Conservation (phyloP, 2,329 filamentous ascomycete genomes). For the Fusarium veterinarium region DNA sequence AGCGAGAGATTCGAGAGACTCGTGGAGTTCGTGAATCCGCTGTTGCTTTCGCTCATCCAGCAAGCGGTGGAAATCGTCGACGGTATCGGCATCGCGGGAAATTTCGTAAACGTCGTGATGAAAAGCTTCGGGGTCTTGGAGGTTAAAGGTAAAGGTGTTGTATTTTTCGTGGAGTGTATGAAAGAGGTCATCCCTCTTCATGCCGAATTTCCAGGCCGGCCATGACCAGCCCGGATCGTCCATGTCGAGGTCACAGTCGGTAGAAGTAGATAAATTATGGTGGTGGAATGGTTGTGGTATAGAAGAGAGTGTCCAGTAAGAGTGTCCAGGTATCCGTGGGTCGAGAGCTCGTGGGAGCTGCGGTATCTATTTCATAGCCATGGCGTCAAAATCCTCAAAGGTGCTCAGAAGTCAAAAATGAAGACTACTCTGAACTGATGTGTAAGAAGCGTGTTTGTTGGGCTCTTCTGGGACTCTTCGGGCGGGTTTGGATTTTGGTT, state of each 20-base stretch:
- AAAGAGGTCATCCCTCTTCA: constrained; percentile 69
- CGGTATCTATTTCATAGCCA: constrained; percentile 44
- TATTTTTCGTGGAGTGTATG: constrained; percentile 69
- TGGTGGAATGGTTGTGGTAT: constrained; percentile 18
- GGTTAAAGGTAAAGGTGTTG: constrained; percentile 66
- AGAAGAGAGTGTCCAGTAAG: constrained; percentile 37
- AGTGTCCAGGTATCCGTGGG: constrained; percentile 38
- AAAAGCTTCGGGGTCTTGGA: constrained; percentile 70
- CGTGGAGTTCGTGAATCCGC: constrained; percentile 66
- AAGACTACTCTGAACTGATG: constrained; percentile 38
- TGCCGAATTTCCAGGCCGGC: constrained; percentile 72
- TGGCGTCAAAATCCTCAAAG: constrained; percentile 28
- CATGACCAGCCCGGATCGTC: constrained; percentile 65
- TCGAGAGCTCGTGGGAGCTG: constrained; percentile 44
- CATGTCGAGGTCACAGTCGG: constrained; percentile 65
- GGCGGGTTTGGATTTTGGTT: constrained; percentile 19
- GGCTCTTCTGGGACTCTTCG: constrained; percentile 23
- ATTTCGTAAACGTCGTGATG: constrained; percentile 72
- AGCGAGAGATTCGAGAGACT: constrained; percentile 67
- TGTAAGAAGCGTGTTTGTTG: constrained; percentile 23
- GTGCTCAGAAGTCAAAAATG: constrained; percentile 38
- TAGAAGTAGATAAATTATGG: constrained; percentile 22
- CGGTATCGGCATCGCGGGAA: constrained; percentile 61
- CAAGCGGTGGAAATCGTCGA: constrained; percentile 65
- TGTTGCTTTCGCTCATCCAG: constrained; percentile 65